Evolutionary conservation across 192 early-diverging fungal species (phyloP).

Genomic region (Blastocladiella britannica): DNA sequence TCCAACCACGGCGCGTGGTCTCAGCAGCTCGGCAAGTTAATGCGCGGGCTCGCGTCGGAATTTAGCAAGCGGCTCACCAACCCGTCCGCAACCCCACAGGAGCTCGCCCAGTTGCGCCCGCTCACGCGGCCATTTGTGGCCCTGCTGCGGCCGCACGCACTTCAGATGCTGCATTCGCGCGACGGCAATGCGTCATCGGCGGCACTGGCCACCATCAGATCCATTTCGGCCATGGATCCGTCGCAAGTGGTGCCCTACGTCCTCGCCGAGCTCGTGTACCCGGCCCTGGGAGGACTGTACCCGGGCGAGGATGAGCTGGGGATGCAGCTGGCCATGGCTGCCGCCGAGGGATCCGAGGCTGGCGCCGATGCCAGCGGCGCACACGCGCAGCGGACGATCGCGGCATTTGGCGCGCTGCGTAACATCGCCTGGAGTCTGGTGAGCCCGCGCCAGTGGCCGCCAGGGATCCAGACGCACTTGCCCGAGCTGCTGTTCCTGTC

Average conservation of each 20-base stretch:
- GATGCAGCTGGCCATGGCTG: no score
- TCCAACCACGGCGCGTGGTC: conserved; percentile 83
- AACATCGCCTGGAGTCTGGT: not conserved
- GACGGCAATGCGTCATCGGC: no score
- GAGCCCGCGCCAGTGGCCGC: not conserved
- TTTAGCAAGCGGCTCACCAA: conserved; percentile 33
- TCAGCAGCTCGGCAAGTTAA: conserved; percentile 41
- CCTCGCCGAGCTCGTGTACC: not conserved
- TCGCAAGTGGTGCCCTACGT: not conserved
- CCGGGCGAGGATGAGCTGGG: no score
- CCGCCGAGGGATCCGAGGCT: not conserved
- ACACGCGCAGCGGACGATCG: not conserved
- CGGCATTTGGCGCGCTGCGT: not conserved
- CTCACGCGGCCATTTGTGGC: no score
- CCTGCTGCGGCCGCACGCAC: no score
- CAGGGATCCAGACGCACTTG: not conserved
- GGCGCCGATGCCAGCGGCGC: not conserved
- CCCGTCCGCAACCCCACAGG: no score
- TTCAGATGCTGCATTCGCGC: no score
- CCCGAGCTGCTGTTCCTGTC: not conserved
- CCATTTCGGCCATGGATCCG: not conserved
- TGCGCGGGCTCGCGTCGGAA: conserved; percentile 39
- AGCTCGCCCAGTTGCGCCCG: no score
- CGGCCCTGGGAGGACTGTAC: not conserved
- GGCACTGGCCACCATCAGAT: no score